Evolutionary conservation across 257 asterid genomes (phyloP), one percentile per base, ranked within the genome.

Genomic region (Euphrasia confusa): DNA sequence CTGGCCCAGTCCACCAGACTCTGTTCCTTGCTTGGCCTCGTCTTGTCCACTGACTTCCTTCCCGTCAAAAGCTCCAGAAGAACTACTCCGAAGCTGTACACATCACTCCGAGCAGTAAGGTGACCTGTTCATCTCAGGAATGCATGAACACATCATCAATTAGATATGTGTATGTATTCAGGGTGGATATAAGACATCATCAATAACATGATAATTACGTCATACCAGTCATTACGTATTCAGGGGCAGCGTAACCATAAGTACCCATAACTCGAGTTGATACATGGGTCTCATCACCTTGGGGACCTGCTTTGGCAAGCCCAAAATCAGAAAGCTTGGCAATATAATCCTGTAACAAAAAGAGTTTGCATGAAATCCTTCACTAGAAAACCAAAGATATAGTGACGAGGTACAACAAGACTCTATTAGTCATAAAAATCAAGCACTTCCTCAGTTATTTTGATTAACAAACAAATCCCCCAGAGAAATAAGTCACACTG

Each of bases 201-300:
- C 35, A 50, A 54, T 18, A 18, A 21, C 17, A 49, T 8, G 17
- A 8, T 59, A 39, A 32, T 60, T 24, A 58, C 60, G 49, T n/a
- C 67, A 39, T 86, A 91, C 98, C 99, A 18, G 99, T 93, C 99
- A 93, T 93, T 48, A 93, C 99, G 82, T 93, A 93, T 82, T 93
- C 99, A 47, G 99, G 99, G 48, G 99, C 99, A 13, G 99, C 99
- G 73, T 93, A 93, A 44, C 99, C 99, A 79, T 93, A 93, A 63
- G 97, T 93, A 68, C 99, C 99, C 99, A 93, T 93, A 17, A 93
- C 97, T 37, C 97, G 89, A 67, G 99, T 93, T 48, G 99, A 93
- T 63, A 93, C 99, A 68, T 93, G 99, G 49, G 99, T 93, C 82
- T 89, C 99, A 66, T 93, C 97, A 61, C 99, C 99, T 75, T 89